Conservation (phyloP, 78 protist genomes). For the Dictyostelium brefeldianum region DNA sequence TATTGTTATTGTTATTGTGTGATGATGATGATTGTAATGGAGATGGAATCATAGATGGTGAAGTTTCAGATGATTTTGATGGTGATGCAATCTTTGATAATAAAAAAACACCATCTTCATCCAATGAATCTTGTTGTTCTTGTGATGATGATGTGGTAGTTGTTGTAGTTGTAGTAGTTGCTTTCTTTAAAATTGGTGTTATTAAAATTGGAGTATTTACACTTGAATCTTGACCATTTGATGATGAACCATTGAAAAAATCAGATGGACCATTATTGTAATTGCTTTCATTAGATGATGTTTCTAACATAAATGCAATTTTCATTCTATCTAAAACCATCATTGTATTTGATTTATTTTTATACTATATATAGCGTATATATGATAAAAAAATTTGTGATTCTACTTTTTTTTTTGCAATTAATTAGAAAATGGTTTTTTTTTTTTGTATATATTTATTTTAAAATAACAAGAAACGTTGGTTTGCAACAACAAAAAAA, state of each 20-base stretch:
- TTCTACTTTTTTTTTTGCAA: too few species aligned
- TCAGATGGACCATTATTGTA: neutral
- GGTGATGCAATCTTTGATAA: conserved; percentile 38
- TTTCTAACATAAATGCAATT: conserved; percentile 44
- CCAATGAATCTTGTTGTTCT: conserved; percentile 4
- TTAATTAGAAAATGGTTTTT: too few species aligned
- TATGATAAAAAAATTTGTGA: too few species aligned
- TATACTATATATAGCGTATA: too few species aligned
- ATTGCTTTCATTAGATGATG: neutral
- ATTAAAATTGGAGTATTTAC: neutral
- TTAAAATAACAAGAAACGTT: too few species aligned
- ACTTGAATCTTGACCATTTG: neutral
- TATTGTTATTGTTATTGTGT: neutral
- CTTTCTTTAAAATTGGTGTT: neutral
- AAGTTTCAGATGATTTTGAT: neutral
- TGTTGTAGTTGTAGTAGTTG: neutral
- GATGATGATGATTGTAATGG: neutral
- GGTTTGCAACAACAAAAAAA: too few species aligned
- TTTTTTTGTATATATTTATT: too few species aligned
- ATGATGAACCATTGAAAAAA: neutral
- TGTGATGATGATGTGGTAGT: neutral
- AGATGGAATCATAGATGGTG: neutral
- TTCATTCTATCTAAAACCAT: conserved; percentile 64
- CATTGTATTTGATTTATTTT: conserved; percentile 1
- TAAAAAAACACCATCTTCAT: conserved; percentile 55